A percentile compares a stretch with the other conserved stretches of the same genome.
Evolutionary conservation across 1,284 basidiomycete species (phyloP).

Genomic region (Leucoagaricus sp.): DNA sequence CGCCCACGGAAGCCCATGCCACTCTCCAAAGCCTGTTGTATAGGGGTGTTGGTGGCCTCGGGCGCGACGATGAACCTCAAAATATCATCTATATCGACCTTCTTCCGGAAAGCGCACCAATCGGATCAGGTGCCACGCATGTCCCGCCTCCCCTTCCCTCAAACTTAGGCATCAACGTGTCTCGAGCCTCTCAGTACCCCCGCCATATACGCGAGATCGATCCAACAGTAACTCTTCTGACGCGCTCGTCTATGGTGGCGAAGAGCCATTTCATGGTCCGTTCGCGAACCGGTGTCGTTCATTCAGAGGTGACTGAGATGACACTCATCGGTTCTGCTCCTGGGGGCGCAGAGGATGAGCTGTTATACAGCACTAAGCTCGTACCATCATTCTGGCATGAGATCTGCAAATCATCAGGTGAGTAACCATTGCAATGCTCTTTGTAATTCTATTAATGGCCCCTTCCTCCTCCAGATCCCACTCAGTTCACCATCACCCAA

Average conservation of each 20-base stretch:
- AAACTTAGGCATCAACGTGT: constrained; percentile 23
- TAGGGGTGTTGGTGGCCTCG: constrained; percentile 25
- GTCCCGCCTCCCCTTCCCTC: constrained; percentile 15
- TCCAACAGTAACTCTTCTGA: constrained; percentile 61
- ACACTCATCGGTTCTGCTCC: constrained; percentile 36
- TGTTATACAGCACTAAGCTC: constrained; percentile 58
- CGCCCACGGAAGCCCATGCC: constrained; percentile 36
- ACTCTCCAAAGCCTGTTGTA: constrained; percentile 30
- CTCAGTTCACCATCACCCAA: constrained; percentile 55
- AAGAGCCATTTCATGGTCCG: constrained; percentile 57
- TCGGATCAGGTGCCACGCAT: constrained; percentile 8
- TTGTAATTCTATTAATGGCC: constrained; percentile 14
- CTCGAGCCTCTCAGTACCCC: constrained; percentile 43
- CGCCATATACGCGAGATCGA: constrained; percentile 60
- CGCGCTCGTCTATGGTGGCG: constrained; percentile 44
- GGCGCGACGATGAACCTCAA: constrained; percentile 31
- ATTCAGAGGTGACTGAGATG: constrained; percentile 49
- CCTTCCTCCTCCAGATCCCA: constrained; percentile 47
- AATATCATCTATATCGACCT: constrained; percentile 63
- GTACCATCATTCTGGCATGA: constrained; percentile 62
- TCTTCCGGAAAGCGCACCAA: constrained; percentile 36
- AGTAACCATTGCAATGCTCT: constrained; percentile 21
- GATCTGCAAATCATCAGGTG: constrained; percentile 53
- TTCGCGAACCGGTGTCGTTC: constrained; percentile 46
- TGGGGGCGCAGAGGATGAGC: constrained; percentile 32